Evolutionary conservation across 129 eudicot genomes (phyloP), one percentile per base, ranked within the genome.

Genomic region (Chrysanthemum lavandulifolium): DNA sequence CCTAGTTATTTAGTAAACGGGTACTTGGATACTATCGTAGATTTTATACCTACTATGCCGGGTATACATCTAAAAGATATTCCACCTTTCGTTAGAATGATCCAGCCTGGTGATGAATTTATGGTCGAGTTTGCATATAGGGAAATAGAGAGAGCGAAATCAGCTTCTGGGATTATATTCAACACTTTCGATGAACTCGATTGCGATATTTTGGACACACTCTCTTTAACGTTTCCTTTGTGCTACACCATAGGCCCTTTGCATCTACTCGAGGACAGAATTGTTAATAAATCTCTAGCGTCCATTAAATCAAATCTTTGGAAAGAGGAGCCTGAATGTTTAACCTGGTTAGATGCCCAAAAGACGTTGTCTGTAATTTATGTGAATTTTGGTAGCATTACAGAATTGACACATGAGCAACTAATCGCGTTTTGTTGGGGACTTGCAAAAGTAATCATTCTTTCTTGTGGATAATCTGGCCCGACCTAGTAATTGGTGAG

Each of bases 381-480:
- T n/a, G n/a, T n/a, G n/a, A n/a, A n/a, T n/a, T n/a, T n/a, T n/a
- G n/a, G n/a, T n/a, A n/a, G n/a, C n/a, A n/a, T n/a, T n/a, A n/a
- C n/a, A n/a, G 80, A 72, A 61, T 71, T 81, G 81, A 73, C 78
- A 76, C 74, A 45, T 63, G 15, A 57, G 23, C 78, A 81, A 64
- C 45, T 76, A 15, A 58, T 72, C 2, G 84, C 76, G 74, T 81
- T 81, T 47, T 70, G 81, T 56, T 81, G 84, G 84, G 84, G 84
- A 18, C 77, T 81, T 21, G 80, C 77, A 6, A 81, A 16, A 70
- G 81, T 51, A 70, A 65, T 21, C 56, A 49, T 10, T 9, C 71
- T 3, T 81, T 81, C 45, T 59, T 81, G 48, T 81, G 82, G 82
- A 72, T 81, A 53, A 43, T 81, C 2, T 72, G 84, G 2, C 77